A percentile compares a stretch with the other conserved stretches of the same genome.
These are phyloP conservation scores for Aegilops speltoides DNA, from an alignment of 176 grass and related monocot species.

Conservation along the genomic window DNA sequence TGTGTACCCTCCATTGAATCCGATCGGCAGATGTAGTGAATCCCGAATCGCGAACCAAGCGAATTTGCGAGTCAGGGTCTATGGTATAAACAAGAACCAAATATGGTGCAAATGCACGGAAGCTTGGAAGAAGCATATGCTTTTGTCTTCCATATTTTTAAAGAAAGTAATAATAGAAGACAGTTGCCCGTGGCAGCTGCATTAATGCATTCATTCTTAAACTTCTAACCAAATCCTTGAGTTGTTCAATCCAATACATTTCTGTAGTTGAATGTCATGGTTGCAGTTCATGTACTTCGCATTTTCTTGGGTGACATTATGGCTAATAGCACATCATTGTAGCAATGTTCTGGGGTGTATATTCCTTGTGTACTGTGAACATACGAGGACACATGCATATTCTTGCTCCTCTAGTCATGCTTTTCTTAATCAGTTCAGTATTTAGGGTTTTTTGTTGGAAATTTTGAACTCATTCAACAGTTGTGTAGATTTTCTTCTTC, in stretches of 20 bases:
- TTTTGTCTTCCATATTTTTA: slow-evolving; percentile 13
- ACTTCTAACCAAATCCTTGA: slow-evolving; percentile 2
- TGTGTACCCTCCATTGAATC: too few relatives aligned
- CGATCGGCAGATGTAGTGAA: too few relatives aligned
- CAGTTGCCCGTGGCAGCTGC: not conserved
- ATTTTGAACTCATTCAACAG: not conserved
- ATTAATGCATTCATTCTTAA: slow-evolving; percentile 22
- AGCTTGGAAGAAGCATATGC: not conserved
- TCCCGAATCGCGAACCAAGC: too few relatives aligned
- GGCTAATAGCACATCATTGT: not conserved
- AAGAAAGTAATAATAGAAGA: not conserved
- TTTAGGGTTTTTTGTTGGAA: not conserved
- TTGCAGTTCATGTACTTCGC: not conserved
- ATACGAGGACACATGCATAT: not conserved
- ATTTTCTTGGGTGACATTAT: slow-evolving; percentile 2
- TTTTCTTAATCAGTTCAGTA: not conserved
- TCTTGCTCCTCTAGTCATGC: not conserved
- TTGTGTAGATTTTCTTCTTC: slow-evolving; percentile 8
- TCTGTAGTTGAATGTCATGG: slow-evolving; percentile 14
- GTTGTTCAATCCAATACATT: slow-evolving; percentile 8
- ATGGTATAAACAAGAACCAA: not conserved
- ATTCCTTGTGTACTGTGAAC: not conserved
- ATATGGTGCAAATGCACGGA: not conserved
- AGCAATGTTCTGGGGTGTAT: slow-evolving; percentile 8
- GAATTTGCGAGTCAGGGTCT: too few relatives aligned